phyloP scores from a whole-genome alignment of 208 protist species.

The Porcisia deanei region DNA sequence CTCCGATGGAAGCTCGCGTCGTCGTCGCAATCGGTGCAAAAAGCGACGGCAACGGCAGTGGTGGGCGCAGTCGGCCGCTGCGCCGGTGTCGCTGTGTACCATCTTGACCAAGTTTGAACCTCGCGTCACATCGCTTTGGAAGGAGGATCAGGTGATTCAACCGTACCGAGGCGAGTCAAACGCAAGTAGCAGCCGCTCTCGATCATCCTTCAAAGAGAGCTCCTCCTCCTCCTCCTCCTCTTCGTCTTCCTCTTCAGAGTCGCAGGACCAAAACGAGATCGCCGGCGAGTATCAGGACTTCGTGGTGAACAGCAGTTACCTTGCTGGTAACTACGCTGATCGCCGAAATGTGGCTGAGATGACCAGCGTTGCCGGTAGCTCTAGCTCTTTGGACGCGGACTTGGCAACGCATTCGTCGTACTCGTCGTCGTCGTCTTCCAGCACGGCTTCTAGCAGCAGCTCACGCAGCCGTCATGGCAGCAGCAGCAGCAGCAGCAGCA shows the following conservation, averaged over 20 bases:
- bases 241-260: constrained; percentile 4
- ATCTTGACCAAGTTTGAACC: constrained; percentile 68
- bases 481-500: constrained; percentile 23
- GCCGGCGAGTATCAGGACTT: constrained; percentile 56
- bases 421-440: constrained; percentile 21
- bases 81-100: constrained; percentile 60
- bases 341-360: constrained; percentile 30
- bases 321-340: constrained; percentile 57
- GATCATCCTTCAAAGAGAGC: constrained; percentile 25
- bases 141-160: constrained; percentile 75
- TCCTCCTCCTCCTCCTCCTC: constrained; percentile 26
- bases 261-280: constrained; percentile 7
- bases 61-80: constrained; percentile 37
- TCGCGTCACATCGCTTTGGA: constrained; percentile 41
- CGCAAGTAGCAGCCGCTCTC: constrained; percentile 19
- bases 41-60: constrained; percentile 11
- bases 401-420: constrained; percentile 4
- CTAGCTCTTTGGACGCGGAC: constrained; percentile 10
- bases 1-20: constrained; percentile 1
- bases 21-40: constrained; percentile 18
- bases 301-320: constrained; percentile 56
- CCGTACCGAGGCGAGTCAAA: constrained; percentile 66
- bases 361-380: constrained; percentile 30
- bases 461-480: constrained; percentile 27
- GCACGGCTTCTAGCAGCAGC: constrained; percentile 12